phyloP scores from a whole-genome alignment of 2,329 filamentous ascomycete genomes.

The Huntiella bhutanensis region DNA sequence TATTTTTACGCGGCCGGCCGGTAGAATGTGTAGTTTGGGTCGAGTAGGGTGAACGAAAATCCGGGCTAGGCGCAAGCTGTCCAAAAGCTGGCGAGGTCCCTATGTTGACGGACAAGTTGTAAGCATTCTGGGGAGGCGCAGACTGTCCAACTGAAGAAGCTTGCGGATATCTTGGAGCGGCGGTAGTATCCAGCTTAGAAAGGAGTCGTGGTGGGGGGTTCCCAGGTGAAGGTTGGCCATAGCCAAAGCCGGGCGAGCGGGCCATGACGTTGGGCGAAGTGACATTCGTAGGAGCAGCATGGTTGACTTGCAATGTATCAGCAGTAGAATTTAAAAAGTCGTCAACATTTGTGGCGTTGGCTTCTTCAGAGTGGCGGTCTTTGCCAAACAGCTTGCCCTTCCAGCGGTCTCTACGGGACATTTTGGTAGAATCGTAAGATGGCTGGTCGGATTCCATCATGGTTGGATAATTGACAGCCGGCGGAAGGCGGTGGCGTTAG shows the following conservation, averaged over 20 bases:
- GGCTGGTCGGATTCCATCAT: slow-evolving; percentile 11
- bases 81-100: slow-evolving; percentile 18
- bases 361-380: slow-evolving; percentile 20
- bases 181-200: slow-evolving; percentile 35
- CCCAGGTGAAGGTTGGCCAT: background rate
- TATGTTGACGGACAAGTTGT: slow-evolving; percentile 19
- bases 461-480: background rate
- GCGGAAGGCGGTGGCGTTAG: background rate
- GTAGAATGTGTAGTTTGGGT: slow-evolving; percentile 17
- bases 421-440: slow-evolving; percentile 28
- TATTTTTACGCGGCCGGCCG: slow-evolving; percentile 29
- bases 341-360: slow-evolving; percentile 30
- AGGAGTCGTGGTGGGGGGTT: slow-evolving; percentile 6
- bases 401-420: slow-evolving; percentile 33
- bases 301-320: slow-evolving; percentile 34
- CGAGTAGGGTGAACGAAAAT: slow-evolving; percentile 19
- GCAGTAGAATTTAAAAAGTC: slow-evolving; percentile 36
- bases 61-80: slow-evolving; percentile 21
- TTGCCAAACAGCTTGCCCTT: slow-evolving; percentile 44
- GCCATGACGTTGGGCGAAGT: slow-evolving; percentile 11
- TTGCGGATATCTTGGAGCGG: slow-evolving; percentile 36
- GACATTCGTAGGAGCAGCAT: slow-evolving; percentile 22
- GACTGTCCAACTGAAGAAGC: slow-evolving; percentile 16
- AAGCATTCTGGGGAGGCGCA: background rate
- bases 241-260: slow-evolving; percentile 15